Evolutionary conservation across 2,329 filamentous ascomycete species (phyloP), one percentile per base, ranked within the genome.

Genomic region (Penicillium psychrosexuale): DNA sequence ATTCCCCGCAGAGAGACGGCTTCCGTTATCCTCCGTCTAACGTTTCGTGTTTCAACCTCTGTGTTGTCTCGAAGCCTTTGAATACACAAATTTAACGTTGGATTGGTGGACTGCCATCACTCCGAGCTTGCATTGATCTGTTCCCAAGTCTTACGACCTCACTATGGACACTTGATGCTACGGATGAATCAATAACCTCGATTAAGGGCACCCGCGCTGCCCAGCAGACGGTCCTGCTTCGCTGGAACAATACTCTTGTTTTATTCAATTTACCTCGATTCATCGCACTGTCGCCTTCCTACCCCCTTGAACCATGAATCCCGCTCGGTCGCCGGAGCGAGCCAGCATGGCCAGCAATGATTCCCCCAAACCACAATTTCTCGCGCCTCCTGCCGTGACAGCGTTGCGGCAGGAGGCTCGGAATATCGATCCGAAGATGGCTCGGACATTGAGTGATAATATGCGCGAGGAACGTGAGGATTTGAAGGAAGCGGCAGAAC

Each of bases 391-490:
- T 39, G 71, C 71, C 51, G 72, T 78, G 31, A 73, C 73, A 47
- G 75, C 76, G 55, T 64, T 78, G 47, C 70, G 72, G 61, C 72
- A 75, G 65, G 74, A 77, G 65, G 73, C 75, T 45, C 72, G 73
- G 55, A 69, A 67, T 40, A 66, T 69, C 59, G 64, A 68, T 60
- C 69, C 69, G 53, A 69, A 67, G 58, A 83, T 85, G 81, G 77
- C 81, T 65, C 77, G 85, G 56, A 79, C 90, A 12, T 78, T 94
- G 63, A 97, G 89, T 75, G 86, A 91, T 75, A 87, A 96, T 72
- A 97, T 97, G 66, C 87, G 90, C 65, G 91, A 95, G 69, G 91
- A 97, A 77, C 85, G 92, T 59, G 89, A 96, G 70, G 93, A 97
- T 71, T 82, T 99, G 64, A 91, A 92, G 69, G 90, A 96, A 77